phyloP scores from a whole-genome alignment of 495 filamentous ascomycete species.

The Copromyces sp. region DNA sequence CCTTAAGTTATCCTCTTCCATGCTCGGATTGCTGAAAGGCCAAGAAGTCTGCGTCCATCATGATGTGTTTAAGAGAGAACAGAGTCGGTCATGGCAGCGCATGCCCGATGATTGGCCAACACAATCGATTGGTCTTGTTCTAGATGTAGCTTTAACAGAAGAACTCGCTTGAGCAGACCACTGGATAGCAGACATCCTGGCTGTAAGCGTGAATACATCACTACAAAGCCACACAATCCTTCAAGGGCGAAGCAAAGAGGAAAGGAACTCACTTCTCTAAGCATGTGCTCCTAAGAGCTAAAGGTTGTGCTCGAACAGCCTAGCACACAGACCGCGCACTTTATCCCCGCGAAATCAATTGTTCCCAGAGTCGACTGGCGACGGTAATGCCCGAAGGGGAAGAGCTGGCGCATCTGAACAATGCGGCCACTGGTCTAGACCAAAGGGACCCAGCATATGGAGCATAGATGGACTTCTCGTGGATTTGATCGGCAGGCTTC shows the following conservation, averaged over 20 bases:
- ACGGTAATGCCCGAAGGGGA: not conserved
- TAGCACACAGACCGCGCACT: not conserved
- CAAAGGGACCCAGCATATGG: not conserved
- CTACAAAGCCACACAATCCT: not conserved
- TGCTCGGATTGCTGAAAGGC: not conserved
- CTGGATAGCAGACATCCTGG: not conserved
- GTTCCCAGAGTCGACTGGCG: not conserved
- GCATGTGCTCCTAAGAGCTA: not conserved
- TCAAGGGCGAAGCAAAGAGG: not conserved
- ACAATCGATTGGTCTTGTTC: not conserved
- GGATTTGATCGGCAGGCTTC: not conserved
- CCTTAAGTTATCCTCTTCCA: not conserved
- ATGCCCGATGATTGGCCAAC: not conserved
- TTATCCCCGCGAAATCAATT: not conserved
- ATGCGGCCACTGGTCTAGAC: not conserved
- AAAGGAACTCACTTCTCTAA: not conserved
- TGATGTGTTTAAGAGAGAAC: not conserved
- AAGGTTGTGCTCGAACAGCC: not conserved
- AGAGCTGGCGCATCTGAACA: not conserved
- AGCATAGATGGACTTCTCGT: not conserved
- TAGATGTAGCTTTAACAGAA: not conserved
- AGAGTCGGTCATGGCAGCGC: not conserved
- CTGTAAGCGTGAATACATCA: not conserved
- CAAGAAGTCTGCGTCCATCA: not conserved
- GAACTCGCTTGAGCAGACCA: not conserved